These are phyloP conservation scores for Colletotrichum sp. DNA, from an alignment of 2,329 filamentous ascomycete species.

Conservation along the genomic window DNA sequence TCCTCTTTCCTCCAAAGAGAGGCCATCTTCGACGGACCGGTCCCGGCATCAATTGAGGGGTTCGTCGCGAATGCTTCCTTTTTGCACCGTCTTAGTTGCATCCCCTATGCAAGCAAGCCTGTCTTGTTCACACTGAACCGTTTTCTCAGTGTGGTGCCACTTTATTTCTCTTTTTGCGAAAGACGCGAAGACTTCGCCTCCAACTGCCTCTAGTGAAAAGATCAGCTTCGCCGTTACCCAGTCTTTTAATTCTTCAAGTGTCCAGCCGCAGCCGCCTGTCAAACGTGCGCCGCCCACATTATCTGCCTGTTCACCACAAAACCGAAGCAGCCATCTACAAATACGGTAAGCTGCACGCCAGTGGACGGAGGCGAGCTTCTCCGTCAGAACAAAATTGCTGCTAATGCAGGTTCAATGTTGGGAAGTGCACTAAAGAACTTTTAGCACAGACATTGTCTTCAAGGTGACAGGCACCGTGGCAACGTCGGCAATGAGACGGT, in stretches of 20 bases:
- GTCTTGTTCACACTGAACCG: neutral
- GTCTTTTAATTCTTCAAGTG: neutral
- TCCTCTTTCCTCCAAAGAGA: neutral
- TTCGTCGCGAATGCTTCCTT: neutral
- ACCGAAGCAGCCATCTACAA: neutral
- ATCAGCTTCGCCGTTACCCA: neutral
- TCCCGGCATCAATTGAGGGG: neutral
- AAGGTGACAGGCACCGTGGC: neutral
- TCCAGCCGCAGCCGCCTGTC: neutral
- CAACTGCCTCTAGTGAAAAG: neutral
- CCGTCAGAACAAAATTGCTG: neutral
- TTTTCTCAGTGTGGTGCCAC: neutral
- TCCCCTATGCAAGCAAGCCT: neutral
- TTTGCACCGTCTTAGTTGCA: neutral
- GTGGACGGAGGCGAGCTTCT: neutral
- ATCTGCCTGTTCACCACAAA: neutral
- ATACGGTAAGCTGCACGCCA: neutral
- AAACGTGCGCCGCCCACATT: neutral
- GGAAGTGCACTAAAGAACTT: neutral
- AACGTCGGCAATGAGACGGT: neutral
- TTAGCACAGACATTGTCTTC: neutral
- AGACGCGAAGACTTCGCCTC: neutral
- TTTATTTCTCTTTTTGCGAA: neutral
- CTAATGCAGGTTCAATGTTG: neutral
- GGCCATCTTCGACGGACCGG: neutral